phyloP scores from a whole-genome alignment of 352 stramenopile species.

The Globisporangium rhizosaccharum region DNA sequence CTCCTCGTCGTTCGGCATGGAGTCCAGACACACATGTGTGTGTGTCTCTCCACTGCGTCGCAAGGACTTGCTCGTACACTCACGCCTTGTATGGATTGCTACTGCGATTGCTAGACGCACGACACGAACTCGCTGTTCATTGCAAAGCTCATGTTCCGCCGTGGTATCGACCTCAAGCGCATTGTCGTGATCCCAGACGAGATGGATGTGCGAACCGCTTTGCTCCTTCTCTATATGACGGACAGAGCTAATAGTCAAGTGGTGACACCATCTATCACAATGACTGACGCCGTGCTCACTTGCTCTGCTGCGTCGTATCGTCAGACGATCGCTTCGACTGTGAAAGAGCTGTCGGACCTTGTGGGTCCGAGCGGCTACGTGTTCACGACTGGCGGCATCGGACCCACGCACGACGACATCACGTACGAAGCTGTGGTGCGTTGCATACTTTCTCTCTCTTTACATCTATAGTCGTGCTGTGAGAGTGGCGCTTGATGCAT shows the following conservation, averaged over 20 bases:
- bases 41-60: neutral
- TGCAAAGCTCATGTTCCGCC: conserved; percentile 73
- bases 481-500: neutral
- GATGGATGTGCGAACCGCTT: conserved; percentile 33
- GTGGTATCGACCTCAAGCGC: conserved; percentile 71
- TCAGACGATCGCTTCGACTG: conserved; percentile 63
- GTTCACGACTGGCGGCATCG: conserved; percentile 82
- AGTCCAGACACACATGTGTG: neutral
- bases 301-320: neutral
- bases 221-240: neutral
- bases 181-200: conserved; percentile 79
- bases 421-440: conserved; percentile 79
- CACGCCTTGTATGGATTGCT: neutral
- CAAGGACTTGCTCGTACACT: neutral
- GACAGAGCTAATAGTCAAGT: neutral
- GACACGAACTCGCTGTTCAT: conserved; percentile 86
- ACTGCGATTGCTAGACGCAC: conserved; percentile 38
- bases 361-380: conserved; percentile 75
- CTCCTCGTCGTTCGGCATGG: no score
- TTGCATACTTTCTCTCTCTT: neutral
- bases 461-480: neutral
- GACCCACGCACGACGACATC: conserved; percentile 84
- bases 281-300: neutral
- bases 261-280: neutral
- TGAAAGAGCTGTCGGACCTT: conserved; percentile 67